Conservation (phyloP, 1,139 yeast species). For the Yamadazyma blattariae region DNA sequence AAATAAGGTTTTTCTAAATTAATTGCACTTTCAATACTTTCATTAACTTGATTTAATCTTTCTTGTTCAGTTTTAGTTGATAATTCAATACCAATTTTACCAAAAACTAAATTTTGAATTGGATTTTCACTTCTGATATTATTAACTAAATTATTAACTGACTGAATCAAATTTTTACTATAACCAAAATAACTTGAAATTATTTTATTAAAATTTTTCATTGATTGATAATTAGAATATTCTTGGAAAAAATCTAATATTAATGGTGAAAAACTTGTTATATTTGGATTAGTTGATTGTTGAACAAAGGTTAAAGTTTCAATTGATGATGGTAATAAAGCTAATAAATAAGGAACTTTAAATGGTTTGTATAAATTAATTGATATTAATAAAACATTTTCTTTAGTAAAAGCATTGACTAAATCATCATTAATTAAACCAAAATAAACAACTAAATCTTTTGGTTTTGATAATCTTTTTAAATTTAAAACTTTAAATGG, state of each 20-base stretch:
- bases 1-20: constrained; percentile 75
- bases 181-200: constrained; percentile 60
- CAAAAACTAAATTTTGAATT: constrained; percentile 61
- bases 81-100: constrained; percentile 34
- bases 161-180: constrained; percentile 42
- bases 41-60: constrained; percentile 20
- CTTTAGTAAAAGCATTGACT: constrained; percentile 36
- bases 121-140: constrained; percentile 57
- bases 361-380: constrained; percentile 75
- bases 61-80: constrained; percentile 28
- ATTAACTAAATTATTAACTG: constrained; percentile 43
- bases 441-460: constrained; percentile 54
- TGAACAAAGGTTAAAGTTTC: constrained; percentile 62
- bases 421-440: constrained; percentile 52
- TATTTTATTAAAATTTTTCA: constrained; percentile 47
- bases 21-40: constrained; percentile 44
- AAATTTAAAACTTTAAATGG: constrained; percentile 18
- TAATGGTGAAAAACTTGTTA: constrained; percentile 53
- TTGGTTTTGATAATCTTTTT: constrained; percentile 12
- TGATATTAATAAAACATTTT: constrained; percentile 49
- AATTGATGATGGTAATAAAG: constrained; percentile 53
- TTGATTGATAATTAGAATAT: constrained; percentile 45
- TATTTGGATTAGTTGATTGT: constrained; percentile 47
- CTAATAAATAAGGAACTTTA: constrained; percentile 47
- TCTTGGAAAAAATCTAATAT: constrained; percentile 74